Base-by-base conservation (phyloP, 1,284 basidiomycete species). In the Heterobasidion occidentale region DNA sequence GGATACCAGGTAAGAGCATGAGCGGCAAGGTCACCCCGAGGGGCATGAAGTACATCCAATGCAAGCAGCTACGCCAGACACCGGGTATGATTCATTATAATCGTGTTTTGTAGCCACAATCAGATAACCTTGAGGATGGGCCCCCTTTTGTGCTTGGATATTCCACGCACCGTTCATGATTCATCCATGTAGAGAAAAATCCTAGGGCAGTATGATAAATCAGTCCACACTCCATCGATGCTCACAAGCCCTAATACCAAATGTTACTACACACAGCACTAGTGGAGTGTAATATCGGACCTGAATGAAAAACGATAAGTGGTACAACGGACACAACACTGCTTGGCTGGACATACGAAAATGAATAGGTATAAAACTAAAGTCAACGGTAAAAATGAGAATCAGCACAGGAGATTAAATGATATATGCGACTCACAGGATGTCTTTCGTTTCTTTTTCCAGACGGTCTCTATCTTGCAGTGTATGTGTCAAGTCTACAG, bases 401-500 rank as follows among this genome's bases (percentile, higher is more conserved):
- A 52, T n/a, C n/a, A 11, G 17, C 12, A 15, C 12, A 52, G 9
- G 4, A 17, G 14, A 15, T n/a, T 1, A 8, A 17, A 19, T 5
- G 17, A 27, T 14, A 9, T 14, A n/a, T 6, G 11, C 11, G 14
- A 11, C 9, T 9, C 15, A 52, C 35, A 38, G 11, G 6, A 38
- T 42, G 51, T 36, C 38, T 52, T 52, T 45, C 17, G 12, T 17
- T 52, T 52, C 51, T 52, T 52, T 17, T 52, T 36, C 51, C 51
- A 52, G 38, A 52, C 12, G 12, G 17, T 42, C 17, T 15, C 34
- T 12, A 38, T 27, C 51, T 52, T 17, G 51, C 1, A 12, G 17
- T 36, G 9, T 8, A n/a, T n/a, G 3, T 11, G 15, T 11, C 9
- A 7, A 8, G 7, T 9, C 14, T 3, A 52, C 8, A n/a, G 9